These are phyloP conservation scores for Seiridium cupressi DNA, from an alignment of 2,329 filamentous ascomycete species.

Conservation along the genomic window DNA sequence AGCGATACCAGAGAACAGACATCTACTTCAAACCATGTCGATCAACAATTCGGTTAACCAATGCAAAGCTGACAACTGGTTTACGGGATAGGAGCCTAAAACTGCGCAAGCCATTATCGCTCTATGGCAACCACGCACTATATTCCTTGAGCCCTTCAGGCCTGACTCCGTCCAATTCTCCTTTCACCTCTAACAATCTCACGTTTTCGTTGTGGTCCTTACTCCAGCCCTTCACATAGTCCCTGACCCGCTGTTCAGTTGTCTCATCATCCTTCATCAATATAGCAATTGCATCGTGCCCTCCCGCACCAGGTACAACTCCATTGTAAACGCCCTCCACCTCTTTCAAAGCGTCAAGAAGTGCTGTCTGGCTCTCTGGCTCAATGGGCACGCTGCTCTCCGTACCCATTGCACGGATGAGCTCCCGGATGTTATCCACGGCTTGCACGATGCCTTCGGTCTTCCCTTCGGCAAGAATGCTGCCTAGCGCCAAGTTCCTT, in stretches of 20 bases:
- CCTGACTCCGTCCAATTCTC: slow-evolving; percentile 31
- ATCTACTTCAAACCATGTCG: too few relatives aligned
- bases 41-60: too few relatives aligned
- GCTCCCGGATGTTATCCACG: slow-evolving; percentile 51
- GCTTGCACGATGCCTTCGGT: slow-evolving; percentile 41
- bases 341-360: slow-evolving; percentile 71
- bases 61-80: too few relatives aligned
- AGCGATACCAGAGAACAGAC: too few relatives aligned
- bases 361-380: slow-evolving; percentile 77
- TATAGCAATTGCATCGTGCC: slow-evolving; percentile 85
- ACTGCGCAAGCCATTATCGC: too few relatives aligned
- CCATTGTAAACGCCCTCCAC: slow-evolving; percentile 84
- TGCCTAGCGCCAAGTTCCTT: slow-evolving; percentile 70
- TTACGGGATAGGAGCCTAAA: background rate
- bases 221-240: slow-evolving; percentile 66
- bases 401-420: slow-evolving; percentile 75
- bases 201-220: slow-evolving; percentile 59
- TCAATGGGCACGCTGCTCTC: slow-evolving; percentile 83
- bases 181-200: slow-evolving; percentile 53
- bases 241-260: slow-evolving; percentile 58
- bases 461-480: slow-evolving; percentile 54
- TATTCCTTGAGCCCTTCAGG: slow-evolving; percentile 25
- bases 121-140: slow-evolving; percentile 21
- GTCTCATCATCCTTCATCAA: slow-evolving; percentile 71
- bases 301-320: slow-evolving; percentile 90